A percentile compares a stretch with the other conserved stretches of the same genome.
These are phyloP conservation scores for Alternaria arborescens DNA, from an alignment of 2,329 filamentous ascomycete genomes.

Conservation along the genomic window DNA sequence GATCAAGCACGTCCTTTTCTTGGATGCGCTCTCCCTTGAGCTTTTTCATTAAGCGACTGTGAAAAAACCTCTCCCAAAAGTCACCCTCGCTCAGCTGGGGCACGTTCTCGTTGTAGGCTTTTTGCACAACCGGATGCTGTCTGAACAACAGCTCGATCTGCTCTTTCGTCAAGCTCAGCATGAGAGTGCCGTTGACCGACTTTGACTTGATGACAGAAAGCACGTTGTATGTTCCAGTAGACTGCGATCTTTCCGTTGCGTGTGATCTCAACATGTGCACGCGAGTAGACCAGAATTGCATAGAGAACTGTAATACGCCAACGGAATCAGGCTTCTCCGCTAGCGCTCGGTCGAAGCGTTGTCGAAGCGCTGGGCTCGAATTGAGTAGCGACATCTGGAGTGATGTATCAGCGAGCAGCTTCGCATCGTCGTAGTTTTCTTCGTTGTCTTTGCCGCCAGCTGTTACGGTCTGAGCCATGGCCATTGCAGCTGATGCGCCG, in stretches of 20 bases:
- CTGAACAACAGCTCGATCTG: constrained; percentile 92
- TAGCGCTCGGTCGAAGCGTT: constrained; percentile 87
- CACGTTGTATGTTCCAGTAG: constrained; percentile 90
- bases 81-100: constrained; percentile 75
- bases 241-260: constrained; percentile 87
- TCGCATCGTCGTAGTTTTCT: constrained; percentile 81
- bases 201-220: constrained; percentile 87
- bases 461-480: constrained; percentile 74
- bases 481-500: constrained; percentile 72
- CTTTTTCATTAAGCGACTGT: constrained; percentile 88
- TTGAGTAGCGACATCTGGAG: constrained; percentile 90
- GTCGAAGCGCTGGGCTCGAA: constrained; percentile 75
- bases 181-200: constrained; percentile 72
- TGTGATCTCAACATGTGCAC: constrained; percentile 86
- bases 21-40: constrained; percentile 87
- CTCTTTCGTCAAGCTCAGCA: constrained; percentile 86
- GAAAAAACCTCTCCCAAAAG: constrained; percentile 96
- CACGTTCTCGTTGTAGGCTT: constrained; percentile 92
- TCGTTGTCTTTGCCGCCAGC: constrained; percentile 58
- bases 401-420: constrained; percentile 78
- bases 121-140: constrained; percentile 89
- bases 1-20: constrained; percentile 78
- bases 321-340: constrained; percentile 85
- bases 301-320: constrained; percentile 80
- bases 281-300: constrained; percentile 93